These are phyloP conservation scores for Paraphysoderma sedebokerense DNA, from an alignment of 371 early-diverging fungal genomes.

Conservation along the genomic window DNA sequence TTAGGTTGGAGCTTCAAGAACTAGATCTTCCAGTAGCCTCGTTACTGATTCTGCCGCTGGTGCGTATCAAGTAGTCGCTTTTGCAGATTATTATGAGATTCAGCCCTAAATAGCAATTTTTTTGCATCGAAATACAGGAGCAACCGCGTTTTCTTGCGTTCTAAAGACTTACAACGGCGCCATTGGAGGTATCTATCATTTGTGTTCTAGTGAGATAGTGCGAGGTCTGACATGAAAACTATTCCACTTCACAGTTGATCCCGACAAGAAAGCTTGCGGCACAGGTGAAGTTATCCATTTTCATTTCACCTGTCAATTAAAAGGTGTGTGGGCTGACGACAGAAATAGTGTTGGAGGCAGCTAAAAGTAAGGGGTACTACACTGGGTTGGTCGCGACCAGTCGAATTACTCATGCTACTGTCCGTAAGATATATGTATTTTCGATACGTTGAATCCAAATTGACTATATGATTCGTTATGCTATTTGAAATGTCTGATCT, in stretches of 20 bases:
- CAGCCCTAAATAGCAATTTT: too few species aligned
- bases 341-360: conserved; percentile 87
- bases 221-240: neutral
- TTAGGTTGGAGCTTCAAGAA: conserved; percentile 74
- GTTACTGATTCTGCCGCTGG: conserved; percentile 94
- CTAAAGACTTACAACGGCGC: conserved; percentile 79
- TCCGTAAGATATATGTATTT: too few species aligned
- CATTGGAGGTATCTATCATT: conserved; percentile 22
- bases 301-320: too few species aligned
- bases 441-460: neutral
- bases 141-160: conserved; percentile 78
- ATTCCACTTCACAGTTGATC: neutral
- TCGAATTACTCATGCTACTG: conserved; percentile 84
- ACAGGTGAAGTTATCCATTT: too few species aligned
- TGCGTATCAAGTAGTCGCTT: too few species aligned
- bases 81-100: too few species aligned
- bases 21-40: conserved; percentile 54
- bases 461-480: neutral
- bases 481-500: too few species aligned
- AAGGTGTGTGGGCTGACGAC: too few species aligned
- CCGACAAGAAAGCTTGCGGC: conserved; percentile 51
- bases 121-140: too few species aligned
- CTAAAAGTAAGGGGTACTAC: conserved; percentile 47
- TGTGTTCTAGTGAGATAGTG: neutral
- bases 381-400: conserved; percentile 87